A percentile compares a stretch with the other conserved stretches of the same genome.
Evolutionary conservation across 805 yeast species (phyloP).

Genomic region (Kurtzmaniella cleridarum): DNA sequence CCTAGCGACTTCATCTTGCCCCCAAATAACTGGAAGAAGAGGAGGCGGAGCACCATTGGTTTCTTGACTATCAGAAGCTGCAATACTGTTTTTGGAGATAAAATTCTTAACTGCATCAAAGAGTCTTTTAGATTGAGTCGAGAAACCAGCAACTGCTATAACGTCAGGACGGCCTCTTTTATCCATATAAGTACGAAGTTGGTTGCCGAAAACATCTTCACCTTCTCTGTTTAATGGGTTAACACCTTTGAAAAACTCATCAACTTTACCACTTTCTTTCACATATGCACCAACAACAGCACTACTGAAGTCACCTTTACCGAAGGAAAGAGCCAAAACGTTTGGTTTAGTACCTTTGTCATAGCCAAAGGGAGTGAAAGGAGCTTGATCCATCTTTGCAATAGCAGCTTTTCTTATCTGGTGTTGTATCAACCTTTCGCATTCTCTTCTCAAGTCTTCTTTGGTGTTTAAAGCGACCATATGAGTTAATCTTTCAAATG

Average conservation of each 20-base stretch:
- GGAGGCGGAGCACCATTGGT: slow-evolving; percentile 33
- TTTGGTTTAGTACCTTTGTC: slow-evolving; percentile 81
- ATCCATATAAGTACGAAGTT: slow-evolving; percentile 62
- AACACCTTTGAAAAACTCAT: slow-evolving; percentile 73
- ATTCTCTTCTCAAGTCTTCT: slow-evolving; percentile 71
- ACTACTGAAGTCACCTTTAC: slow-evolving; percentile 79
- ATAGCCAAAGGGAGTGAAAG: slow-evolving; percentile 75
- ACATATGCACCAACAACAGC: slow-evolving; percentile 80
- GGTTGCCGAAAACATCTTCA: slow-evolving; percentile 48
- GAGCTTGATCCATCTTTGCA: slow-evolving; percentile 84
- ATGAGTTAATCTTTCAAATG: slow-evolving; percentile 62
- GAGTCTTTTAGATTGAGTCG: slow-evolving; percentile 62
- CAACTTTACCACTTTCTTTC: slow-evolving; percentile 75
- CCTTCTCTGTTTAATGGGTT: slow-evolving; percentile 49
- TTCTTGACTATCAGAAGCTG: slow-evolving; percentile 45
- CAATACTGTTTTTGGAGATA: slow-evolving; percentile 49
- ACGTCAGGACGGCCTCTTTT: slow-evolving; percentile 77
- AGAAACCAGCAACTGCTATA: slow-evolving; percentile 83
- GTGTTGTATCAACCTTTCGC: slow-evolving; percentile 64
- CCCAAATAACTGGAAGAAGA: slow-evolving; percentile 68
- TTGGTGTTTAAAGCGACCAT: slow-evolving; percentile 71
- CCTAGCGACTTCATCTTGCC: slow-evolving; percentile 89
- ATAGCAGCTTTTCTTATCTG: slow-evolving; percentile 67
- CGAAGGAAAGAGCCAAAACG: slow-evolving; percentile 76
- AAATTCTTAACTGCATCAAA: slow-evolving; percentile 51